Base-by-base conservation (phyloP, 495 filamentous ascomycete genomes). In the Aspergillus sparsus region DNA sequence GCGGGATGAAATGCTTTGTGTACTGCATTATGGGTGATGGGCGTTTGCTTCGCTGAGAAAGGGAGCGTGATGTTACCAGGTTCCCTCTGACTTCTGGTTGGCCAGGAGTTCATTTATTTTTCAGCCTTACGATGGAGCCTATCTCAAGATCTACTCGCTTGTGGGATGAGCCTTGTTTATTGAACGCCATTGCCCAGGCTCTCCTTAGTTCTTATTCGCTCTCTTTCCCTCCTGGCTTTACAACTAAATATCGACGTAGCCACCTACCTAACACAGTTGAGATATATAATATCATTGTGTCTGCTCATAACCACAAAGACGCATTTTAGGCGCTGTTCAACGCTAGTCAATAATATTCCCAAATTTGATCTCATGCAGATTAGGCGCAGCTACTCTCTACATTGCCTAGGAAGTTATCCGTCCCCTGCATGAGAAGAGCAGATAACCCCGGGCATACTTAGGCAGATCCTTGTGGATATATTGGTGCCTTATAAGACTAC, bases 1-100 rank as follows among this genome's bases (percentile, higher is more conserved):
- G 44, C 7, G 55, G 55, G 11, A 59, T 39, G 47, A 59, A 52
- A 31, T 52, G 57, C 39, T 59, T 44, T 21, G 3, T 41, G n/a
- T 59, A 51, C 11, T 33, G 12, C 37, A 45, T 59, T 13, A 8
- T 10, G 15, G 45, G 10, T 39, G 6, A 33, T 16, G 16, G 9
- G 6, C 9, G 44, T 16, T 21, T 47, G 15, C 16, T n/a, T 21
- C 27, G 44, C 10, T 21, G 15, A 9, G 27, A 21, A 16, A 10
- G 2, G 44, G 44, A 18, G 16, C 9, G 27, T 47, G 15, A 27
- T 21, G n/a, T 47, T 5, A 18, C 6, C 15, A 16, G 15, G 2
- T 10, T 42, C 12, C 39, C 39, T 47, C 21, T 47, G 44, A 47
- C 11, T 47, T 47, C 5, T 47, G 44, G 44, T 21, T 47, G 44